Conservation (phyloP, 2,329 filamentous ascomycete genomes). For the Celoporthe dispersa region DNA sequence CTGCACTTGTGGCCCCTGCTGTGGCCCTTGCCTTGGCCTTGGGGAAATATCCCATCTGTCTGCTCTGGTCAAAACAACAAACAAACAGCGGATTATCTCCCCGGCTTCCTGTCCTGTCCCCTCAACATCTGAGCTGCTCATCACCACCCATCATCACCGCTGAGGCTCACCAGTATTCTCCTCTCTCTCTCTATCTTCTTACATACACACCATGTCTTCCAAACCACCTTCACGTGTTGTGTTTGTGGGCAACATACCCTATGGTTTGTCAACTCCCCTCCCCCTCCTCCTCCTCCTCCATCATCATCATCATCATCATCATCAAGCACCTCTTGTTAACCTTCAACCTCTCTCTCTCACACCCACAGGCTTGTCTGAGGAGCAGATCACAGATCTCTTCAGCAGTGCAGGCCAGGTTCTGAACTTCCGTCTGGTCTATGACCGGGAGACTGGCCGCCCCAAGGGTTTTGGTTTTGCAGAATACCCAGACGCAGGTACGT, state of each 20-base stretch:
- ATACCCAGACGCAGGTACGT: conserved; percentile 83
- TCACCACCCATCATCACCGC: not conserved
- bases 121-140: not conserved
- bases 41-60: not conserved
- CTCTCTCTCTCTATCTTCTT: not conserved
- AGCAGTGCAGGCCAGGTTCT: conserved; percentile 87
- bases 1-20: not conserved
- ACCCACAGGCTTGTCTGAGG: conserved; percentile 83
- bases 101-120: not conserved
- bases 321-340: conserved; percentile 22
- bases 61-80: not conserved
- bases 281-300: too few relatives aligned
- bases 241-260: conserved; percentile 86
- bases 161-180: not conserved
- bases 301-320: too few relatives aligned
- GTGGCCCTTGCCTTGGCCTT: not conserved
- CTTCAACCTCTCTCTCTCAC: not conserved
- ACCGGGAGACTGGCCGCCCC: conserved; percentile 90
- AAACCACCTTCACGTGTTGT: conserved; percentile 79
- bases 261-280: conserved; percentile 56
- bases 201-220: conserved; percentile 59
- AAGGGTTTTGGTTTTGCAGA: conserved; percentile 98
- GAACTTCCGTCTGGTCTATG: conserved; percentile 92
- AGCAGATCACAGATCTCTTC: conserved; percentile 94
- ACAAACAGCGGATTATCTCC: not conserved